Evolutionary conservation across 2,329 filamentous ascomycete species (phyloP).

Genomic region (Cryphonectria carpinicola): DNA sequence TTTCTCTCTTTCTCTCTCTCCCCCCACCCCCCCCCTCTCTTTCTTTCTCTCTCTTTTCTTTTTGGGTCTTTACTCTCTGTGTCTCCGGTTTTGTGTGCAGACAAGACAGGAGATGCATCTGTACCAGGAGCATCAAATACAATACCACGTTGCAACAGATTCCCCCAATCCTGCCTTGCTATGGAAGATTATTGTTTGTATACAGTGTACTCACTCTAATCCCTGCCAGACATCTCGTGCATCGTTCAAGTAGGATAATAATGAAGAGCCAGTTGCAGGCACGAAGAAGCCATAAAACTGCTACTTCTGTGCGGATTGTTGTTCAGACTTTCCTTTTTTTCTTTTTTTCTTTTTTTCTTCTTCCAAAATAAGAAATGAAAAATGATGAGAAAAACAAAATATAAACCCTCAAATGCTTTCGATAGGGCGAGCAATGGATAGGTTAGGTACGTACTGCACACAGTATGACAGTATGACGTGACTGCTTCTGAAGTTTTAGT

Average conservation of each 20-base stretch:
- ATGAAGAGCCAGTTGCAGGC: background rate
- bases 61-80: conserved; percentile 11
- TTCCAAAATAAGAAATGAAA: background rate
- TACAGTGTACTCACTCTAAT: background rate
- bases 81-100: conserved; percentile 2
- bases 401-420: background rate
- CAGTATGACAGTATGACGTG: conserved; percentile 6
- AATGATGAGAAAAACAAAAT: background rate
- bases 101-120: background rate
- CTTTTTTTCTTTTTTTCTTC: background rate
- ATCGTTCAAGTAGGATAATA: background rate
- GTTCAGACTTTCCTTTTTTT: background rate
- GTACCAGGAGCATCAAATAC: conserved; percentile 5
- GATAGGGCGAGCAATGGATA: background rate
- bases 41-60: background rate
- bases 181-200: background rate
- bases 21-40: background rate
- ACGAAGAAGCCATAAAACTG: no score
- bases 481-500: conserved; percentile 1
- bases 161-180: background rate
- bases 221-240: background rate
- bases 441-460: background rate
- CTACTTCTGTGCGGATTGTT: no score
- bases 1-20: background rate
- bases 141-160: conserved; percentile 15